phyloP scores from a whole-genome alignment of 2,329 filamentous ascomycete species.

The Talaromyces albobiverticillius region DNA sequence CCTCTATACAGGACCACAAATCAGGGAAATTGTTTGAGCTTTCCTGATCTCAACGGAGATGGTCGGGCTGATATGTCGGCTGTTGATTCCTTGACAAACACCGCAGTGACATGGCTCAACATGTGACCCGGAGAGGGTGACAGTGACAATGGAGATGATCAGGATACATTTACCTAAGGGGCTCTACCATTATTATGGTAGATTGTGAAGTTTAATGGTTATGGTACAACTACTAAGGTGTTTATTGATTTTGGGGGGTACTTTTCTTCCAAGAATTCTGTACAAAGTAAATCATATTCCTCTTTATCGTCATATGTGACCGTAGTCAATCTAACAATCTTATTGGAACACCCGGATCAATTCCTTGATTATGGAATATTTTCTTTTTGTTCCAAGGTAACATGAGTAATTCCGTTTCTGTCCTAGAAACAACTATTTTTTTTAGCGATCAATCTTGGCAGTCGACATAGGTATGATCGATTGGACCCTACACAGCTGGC shows the following conservation, averaged over 20 bases:
- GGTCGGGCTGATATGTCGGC: not conserved
- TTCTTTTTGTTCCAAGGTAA: not conserved
- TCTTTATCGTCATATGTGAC: too few species aligned
- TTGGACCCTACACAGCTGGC: not conserved
- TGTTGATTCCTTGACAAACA: not conserved
- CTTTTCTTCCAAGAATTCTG: too few species aligned
- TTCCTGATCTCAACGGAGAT: not conserved
- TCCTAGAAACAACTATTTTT: constrained; percentile 1
- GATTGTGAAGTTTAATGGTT: too few species aligned
- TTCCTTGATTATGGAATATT: too few species aligned
- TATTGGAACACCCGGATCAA: too few species aligned
- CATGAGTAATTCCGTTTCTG: not conserved
- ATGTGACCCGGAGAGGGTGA: not conserved
- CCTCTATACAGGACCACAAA: not conserved
- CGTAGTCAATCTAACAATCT: too few species aligned
- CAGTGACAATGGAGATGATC: not conserved
- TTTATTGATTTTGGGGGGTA: too few species aligned
- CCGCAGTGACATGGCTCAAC: not conserved
- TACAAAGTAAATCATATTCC: too few species aligned
- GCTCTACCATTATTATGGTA: not conserved
- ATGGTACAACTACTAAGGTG: too few species aligned
- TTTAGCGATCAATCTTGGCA: not conserved
- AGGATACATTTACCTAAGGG: not conserved
- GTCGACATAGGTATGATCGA: not conserved
- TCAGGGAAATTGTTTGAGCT: not conserved